Evolutionary conservation across 108 stramenopile genomes (phyloP).

Genomic region (Conticribra guillardii): DNA sequence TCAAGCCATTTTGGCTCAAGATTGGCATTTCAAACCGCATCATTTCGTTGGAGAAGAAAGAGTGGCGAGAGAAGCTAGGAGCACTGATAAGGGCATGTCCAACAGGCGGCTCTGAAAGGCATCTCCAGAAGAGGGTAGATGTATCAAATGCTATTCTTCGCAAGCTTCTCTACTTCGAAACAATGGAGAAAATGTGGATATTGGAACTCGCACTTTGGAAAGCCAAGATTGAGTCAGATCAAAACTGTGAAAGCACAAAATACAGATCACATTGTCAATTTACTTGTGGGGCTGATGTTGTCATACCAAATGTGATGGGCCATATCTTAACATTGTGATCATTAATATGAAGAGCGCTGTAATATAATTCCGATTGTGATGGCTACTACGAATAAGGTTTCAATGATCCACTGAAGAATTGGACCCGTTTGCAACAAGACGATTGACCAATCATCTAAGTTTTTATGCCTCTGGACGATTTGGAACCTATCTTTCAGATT

Average conservation of each 20-base stretch:
- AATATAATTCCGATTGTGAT: too few species aligned
- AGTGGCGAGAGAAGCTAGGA: constrained; percentile 20
- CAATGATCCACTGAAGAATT: too few species aligned
- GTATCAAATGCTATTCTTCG: constrained; percentile 4
- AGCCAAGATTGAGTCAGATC: background rate
- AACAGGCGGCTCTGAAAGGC: constrained; percentile 1
- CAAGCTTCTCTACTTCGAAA: constrained; percentile 3
- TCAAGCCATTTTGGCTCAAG: constrained; percentile 21
- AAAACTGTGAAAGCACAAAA: background rate
- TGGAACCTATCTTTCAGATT: too few species aligned
- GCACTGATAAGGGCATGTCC: constrained; percentile 9
- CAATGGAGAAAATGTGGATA: constrained; percentile 17
- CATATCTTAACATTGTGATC: background rate
- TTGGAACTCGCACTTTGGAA: constrained; percentile 22
- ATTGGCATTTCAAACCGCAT: constrained; percentile 19
- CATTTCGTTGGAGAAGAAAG: constrained; percentile 7
- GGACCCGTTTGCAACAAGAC: too few species aligned
- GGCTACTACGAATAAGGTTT: too few species aligned
- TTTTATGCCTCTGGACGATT: too few species aligned
- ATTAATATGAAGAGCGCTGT: background rate
- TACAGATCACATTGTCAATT: constrained; percentile 14
- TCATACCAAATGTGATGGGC: constrained; percentile 19
- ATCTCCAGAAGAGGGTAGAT: background rate
- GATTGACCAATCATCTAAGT: too few species aligned
- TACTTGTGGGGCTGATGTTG: constrained; percentile 15